A percentile compares a stretch with the other conserved stretches of the same genome.
Conservation (phyloP, 192 early-diverging fungal species). For the Rhizophlyctis rosea region DNA sequence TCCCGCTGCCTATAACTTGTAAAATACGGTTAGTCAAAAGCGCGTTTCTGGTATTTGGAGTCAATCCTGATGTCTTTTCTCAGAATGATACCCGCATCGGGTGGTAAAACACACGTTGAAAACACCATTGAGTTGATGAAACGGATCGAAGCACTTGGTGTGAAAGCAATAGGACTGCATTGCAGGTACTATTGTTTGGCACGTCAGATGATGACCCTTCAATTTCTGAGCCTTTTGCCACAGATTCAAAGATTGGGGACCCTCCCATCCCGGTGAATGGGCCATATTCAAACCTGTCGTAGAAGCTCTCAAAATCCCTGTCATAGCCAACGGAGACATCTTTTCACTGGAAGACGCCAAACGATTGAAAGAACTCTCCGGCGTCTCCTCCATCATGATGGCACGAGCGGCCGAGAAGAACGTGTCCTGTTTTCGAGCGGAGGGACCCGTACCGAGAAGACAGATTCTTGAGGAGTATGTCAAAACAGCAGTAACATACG, state of each 20-base stretch:
- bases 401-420: conserved; percentile 85
- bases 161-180: conserved; percentile 85
- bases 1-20: conserved; percentile 80
- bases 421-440: conserved; percentile 78
- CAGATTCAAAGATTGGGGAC: conserved; percentile 58
- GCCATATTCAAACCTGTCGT: conserved; percentile 72
- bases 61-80: no score
- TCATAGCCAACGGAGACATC: conserved; percentile 94
- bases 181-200: conserved; percentile 55
- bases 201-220: background rate
- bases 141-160: conserved; percentile 79
- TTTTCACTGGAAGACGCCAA: conserved; percentile 61
- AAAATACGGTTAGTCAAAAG: conserved; percentile 64
- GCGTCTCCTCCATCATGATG: conserved; percentile 77
- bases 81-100: conserved; percentile 17
- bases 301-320: conserved; percentile 55
- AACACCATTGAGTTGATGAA: conserved; percentile 77
- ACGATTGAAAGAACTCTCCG: conserved; percentile 59
- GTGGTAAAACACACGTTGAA: conserved; percentile 50
- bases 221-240: background rate
- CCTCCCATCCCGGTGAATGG: conserved; percentile 81
- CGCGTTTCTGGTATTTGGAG: no score
- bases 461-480: conserved; percentile 68
- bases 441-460: conserved; percentile 30
- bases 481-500: conserved; percentile 59